Base-by-base conservation (phyloP, 1,139 yeast genomes). In the Spathaspora sp. region DNA sequence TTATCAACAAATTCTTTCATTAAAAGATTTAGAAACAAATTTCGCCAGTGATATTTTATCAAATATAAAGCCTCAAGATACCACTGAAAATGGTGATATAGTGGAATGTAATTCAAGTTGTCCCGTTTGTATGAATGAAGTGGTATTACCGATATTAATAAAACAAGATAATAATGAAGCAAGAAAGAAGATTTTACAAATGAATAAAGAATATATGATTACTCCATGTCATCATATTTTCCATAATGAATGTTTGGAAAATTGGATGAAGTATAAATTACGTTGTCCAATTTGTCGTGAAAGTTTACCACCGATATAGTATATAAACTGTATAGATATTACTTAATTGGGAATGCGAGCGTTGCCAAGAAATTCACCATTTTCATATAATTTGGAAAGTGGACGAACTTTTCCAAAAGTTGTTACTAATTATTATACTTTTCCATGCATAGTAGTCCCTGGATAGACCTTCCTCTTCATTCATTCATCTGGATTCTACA, bases 281-380 rank as follows among this genome's bases (percentile, higher is more conserved):
- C 97, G 90, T 59, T 91, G 98, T 66, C 98, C 98, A 0, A 95
- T 90, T 2, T 91, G 98, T 65, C 77, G 98, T 57, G 82, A 82
- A 51, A 81, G 89, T 23, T 70, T 91, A 41, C 97, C 97, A 1
- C 97, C 97, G 11, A 47, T 57, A 43, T 58, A 50, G 25, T 23
- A 3, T 24, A 16, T 39, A 24, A 3, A n/a, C n/a, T n/a, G n/a
- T n/a, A n/a, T n/a, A n/a, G n/a, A n/a, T n/a, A n/a, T n/a, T n/a
- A n/a, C n/a, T n/a, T n/a, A n/a, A n/a, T n/a, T n/a, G n/a, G n/a
- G n/a, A n/a, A n/a, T n/a, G n/a, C n/a, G n/a, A n/a, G n/a, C n/a
- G n/a, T n/a, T n/a, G n/a, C n/a, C n/a, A n/a, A n/a, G n/a, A n/a
- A n/a, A n/a, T n/a, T n/a, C n/a, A n/a, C n/a, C n/a, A n/a, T n/a